Evolutionary conservation across 2,329 filamentous ascomycete genomes (phyloP), one percentile per base, ranked within the genome.

Genomic region (Hypoxylon sp.): DNA sequence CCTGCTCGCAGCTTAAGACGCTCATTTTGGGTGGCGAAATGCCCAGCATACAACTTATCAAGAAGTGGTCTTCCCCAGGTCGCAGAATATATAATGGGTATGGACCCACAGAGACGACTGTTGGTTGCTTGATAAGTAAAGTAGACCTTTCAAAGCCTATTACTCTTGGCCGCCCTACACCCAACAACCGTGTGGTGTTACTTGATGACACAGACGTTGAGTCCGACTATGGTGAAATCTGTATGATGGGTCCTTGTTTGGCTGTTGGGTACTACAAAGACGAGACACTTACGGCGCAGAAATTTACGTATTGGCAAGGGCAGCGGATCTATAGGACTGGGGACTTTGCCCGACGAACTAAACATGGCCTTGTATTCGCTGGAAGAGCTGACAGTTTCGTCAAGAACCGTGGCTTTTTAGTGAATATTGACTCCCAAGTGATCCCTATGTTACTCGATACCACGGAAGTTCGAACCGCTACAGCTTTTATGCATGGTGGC

Each of bases 21-120:
- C 39, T 42, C n/a, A 42, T 42, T 17, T 17, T 42, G 8, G 39
- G 39, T 3, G 39, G 39, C 39, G 39, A 42, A 14, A 17, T 17
- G 39, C 39, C 39, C 2, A n/a, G 10, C 9, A 4, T n/a, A 3
- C n/a, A 8, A 19, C 39, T 42, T 19, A 42, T 42, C 3, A 8
- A 42, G 39, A 42, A 42, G n/a, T 42, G 39, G 39, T 59, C 37
- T 5, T 19, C 57, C 2, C 63, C 63, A 48, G 47, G 42, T 24
- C 42, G 63, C 11, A 42, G 17, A 22, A 19, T 67, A n/a, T 67
- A 54, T 10, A 67, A 67, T 57, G 57, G 42, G 29, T 67, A 67
- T 26, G 63, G 63, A 5, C 63, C 58, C n/a, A 51, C 63, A 3
- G 63, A 67, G 29, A 47, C 63, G 5, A 67, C 63, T 3, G 39